Percentiles rank a stretch among this genome's conserved stretches.
Conservation (phyloP, 2,329 filamentous ascomycete species). For the Rhynchosporium secalis region DNA sequence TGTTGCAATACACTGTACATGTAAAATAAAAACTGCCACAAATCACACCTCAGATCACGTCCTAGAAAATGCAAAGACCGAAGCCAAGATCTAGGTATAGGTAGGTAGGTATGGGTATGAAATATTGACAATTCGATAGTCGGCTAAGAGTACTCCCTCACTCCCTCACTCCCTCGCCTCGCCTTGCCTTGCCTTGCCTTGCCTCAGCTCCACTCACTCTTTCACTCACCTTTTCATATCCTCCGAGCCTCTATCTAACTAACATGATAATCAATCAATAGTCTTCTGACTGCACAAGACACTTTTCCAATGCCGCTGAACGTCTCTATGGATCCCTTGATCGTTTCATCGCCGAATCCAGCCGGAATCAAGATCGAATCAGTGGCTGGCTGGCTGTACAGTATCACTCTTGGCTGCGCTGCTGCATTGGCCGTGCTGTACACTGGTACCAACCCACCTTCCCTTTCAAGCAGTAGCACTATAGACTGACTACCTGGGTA, state of each 20-base stretch:
- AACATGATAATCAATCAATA: no score
- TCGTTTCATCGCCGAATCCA: no score
- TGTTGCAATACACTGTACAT: background rate
- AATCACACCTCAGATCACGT: background rate
- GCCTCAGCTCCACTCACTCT: no score
- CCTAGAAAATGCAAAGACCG: background rate
- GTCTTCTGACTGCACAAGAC: no score
- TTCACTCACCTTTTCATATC: no score
- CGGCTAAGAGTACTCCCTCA: slow-evolving; percentile 10
- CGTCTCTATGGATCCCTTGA: no score
- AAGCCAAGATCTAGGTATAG: no score
- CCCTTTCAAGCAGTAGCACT: background rate
- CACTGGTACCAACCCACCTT: background rate
- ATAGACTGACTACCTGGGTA: no score
- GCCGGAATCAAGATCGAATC: background rate
- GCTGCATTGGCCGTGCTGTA: background rate
- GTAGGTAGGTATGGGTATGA: background rate
- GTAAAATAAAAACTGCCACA: no score
- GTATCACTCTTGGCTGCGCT: slow-evolving; percentile 5
- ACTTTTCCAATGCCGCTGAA: no score
- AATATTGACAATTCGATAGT: background rate
- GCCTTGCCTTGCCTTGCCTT: background rate
- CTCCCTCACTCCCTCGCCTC: background rate
- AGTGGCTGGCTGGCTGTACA: background rate
- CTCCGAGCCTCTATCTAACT: no score